Evolutionary conservation across 2,329 filamentous ascomycete genomes (phyloP), one percentile per base, ranked within the genome.

Genomic region (Fusarium sp.): DNA sequence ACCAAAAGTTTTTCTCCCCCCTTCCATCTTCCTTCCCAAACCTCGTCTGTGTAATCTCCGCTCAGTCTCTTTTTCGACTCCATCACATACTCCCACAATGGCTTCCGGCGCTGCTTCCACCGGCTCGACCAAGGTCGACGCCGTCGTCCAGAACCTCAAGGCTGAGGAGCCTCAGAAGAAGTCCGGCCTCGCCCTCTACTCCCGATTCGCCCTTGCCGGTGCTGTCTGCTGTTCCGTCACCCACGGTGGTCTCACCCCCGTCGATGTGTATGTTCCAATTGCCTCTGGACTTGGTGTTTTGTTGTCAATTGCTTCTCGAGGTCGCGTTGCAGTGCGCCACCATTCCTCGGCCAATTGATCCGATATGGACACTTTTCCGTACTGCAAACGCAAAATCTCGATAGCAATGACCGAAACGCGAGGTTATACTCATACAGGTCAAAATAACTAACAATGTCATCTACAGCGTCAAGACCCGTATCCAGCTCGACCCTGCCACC

Each of bases 171-270:
- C 78, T 55, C 64, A 74, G 65, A 77, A 81, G 77, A 77, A 79
- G 63, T 76, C 75, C 65, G 82, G 81, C 69, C 5, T 93, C 70
- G 83, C 79, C 60, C 91, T 99, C 73, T 98, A 98, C 89, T 91
- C 92, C 74, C 88, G 92, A 81, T 97, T 97, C 84, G 94, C 95
- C 82, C 91, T 99, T 75, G 93, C 95, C 74, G 95, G 95, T 83
- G 95, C 95, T 74, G 84, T 98, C 85, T 97, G 95, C 89, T 99
- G 95, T 83, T 95, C 93, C 73, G 84, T 98, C 83, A 99, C 95
- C 77, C 95, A 99, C 88, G 95, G 94, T 81, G 91, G 86, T 76
- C 89, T 98, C 74, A 99, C 95, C 72, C 95, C 95, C 77, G 93
- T 99, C 80, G 95, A 99, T 91, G 95, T 99, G 94, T 98, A 95